Conservation (phyloP, 768 basidiomycete genomes). For the Mycena polygramma region DNA sequence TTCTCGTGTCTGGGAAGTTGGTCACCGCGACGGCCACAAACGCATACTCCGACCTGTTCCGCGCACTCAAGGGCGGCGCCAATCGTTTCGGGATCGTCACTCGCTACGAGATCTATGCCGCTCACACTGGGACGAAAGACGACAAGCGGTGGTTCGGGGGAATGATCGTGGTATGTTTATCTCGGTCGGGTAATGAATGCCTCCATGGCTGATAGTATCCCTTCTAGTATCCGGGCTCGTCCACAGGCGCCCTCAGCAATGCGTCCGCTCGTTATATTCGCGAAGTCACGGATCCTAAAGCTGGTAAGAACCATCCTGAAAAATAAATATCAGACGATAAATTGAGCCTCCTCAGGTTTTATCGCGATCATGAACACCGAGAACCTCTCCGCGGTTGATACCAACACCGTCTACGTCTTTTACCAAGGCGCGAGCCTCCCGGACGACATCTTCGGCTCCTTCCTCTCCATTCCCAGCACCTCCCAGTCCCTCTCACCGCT, state of each 20-base stretch:
- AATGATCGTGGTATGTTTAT: slow-evolving; percentile 47
- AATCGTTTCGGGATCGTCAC: slow-evolving; percentile 62
- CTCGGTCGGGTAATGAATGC: neutral
- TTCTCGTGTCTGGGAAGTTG: slow-evolving; percentile 54
- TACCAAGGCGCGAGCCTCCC: slow-evolving; percentile 53
- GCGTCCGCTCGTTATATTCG: slow-evolving; percentile 53
- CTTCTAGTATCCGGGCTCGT: slow-evolving; percentile 42
- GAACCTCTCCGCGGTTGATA: slow-evolving; percentile 39
- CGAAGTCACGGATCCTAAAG: slow-evolving; percentile 52
- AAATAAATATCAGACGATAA: slow-evolving; percentile 36
- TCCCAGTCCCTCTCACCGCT: slow-evolving; percentile 44
- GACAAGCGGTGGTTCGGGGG: slow-evolving; percentile 58
- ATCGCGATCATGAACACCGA: slow-evolving; percentile 41
- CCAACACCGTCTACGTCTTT: slow-evolving; percentile 48
- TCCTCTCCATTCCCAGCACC: slow-evolving; percentile 51
- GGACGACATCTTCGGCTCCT: slow-evolving; percentile 49
- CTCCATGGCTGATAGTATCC: neutral
- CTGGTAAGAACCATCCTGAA: slow-evolving; percentile 42
- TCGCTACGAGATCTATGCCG: slow-evolving; percentile 53
- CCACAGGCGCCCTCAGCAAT: slow-evolving; percentile 49
- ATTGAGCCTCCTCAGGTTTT: slow-evolving; percentile 18
- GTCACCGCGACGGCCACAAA: slow-evolving; percentile 57
- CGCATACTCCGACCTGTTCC: slow-evolving; percentile 56
- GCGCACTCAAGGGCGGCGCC: slow-evolving; percentile 58
- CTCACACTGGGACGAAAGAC: slow-evolving; percentile 52